Evolutionary conservation across 225 moss, liverwort and hornwort genomes (phyloP).

Genomic region (Sphagnum contortum): DNA sequence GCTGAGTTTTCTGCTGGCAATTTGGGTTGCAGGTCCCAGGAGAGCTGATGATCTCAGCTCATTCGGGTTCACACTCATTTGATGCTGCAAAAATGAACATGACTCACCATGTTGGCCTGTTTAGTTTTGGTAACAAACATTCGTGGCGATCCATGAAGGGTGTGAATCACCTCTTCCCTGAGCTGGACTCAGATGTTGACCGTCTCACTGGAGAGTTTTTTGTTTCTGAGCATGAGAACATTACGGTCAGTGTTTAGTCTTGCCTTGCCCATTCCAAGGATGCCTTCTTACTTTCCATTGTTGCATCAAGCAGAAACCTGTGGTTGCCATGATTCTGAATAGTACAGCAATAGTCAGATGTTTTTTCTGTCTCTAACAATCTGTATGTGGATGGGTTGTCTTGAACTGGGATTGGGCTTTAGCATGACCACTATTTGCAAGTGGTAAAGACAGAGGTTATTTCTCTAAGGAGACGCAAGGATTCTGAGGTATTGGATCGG

Average conservation of each 20-base stretch:
- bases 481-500: conserved; percentile 47
- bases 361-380: no score
- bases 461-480: conserved; percentile 43
- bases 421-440: conserved; percentile 86
- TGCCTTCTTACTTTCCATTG: background rate
- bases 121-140: conserved; percentile 64
- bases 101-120: conserved; percentile 61
- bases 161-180: conserved; percentile 55
- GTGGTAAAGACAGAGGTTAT: conserved; percentile 77
- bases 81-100: conserved; percentile 67
- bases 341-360: no score
- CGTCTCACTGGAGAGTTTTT: conserved; percentile 56
- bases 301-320: no score
- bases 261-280: background rate
- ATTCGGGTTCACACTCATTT: conserved; percentile 72
- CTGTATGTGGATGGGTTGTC: no score
- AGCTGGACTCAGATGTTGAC: conserved; percentile 46
- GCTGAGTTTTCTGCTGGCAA: no score
- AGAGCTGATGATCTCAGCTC: conserved; percentile 67
- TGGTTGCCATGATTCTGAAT: no score
- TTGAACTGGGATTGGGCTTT: background rate
- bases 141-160: conserved; percentile 50
- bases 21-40: conserved; percentile 61
- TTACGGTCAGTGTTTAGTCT: conserved; percentile 39
- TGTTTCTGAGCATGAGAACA: conserved; percentile 55